Conservation (phyloP, 768 basidiomycete genomes). For the Tricholoma saponaceum region DNA sequence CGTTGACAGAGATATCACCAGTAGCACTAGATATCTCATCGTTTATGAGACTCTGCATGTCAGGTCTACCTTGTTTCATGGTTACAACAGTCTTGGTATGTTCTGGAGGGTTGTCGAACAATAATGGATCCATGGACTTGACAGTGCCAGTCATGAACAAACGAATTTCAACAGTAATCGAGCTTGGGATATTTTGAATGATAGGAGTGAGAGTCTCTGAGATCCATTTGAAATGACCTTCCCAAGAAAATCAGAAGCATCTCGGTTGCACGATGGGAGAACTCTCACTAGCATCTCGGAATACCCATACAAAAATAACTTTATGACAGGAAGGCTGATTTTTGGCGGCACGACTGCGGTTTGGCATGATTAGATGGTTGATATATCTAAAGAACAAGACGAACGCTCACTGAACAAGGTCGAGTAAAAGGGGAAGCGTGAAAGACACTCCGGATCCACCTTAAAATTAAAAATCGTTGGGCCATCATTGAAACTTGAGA, state of each 20-base stretch:
- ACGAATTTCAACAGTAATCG: slow-evolving; percentile 11
- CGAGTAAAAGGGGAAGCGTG: slow-evolving; percentile 40
- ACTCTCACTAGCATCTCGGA: slow-evolving; percentile 31
- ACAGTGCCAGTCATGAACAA: slow-evolving; percentile 26
- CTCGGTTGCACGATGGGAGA: background rate
- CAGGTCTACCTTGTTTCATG: slow-evolving; percentile 36
- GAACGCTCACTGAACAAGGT: slow-evolving; percentile 35
- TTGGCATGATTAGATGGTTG: background rate
- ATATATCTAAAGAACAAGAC: background rate
- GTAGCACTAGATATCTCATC: slow-evolving; percentile 31
- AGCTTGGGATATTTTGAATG: slow-evolving; percentile 1
- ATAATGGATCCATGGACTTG: slow-evolving; percentile 8
- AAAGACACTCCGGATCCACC: slow-evolving; percentile 51
- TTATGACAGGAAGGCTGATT: slow-evolving; percentile 22
- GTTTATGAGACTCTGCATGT: slow-evolving; percentile 31
- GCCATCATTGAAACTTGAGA: slow-evolving; percentile 2
- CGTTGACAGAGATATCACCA: slow-evolving; percentile 44
- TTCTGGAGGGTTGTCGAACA: slow-evolving; percentile 11
- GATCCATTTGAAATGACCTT: slow-evolving; percentile 28
- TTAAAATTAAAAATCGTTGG: slow-evolving; percentile 15
- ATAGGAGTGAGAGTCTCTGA: slow-evolving; percentile 18
- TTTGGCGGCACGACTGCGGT: slow-evolving; percentile 21
- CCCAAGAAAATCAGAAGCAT: background rate
- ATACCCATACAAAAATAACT: slow-evolving; percentile 40
- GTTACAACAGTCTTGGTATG: slow-evolving; percentile 16